These are phyloP conservation scores for Polyporus arcularius DNA, from an alignment of 768 basidiomycete species.

Conservation along the genomic window DNA sequence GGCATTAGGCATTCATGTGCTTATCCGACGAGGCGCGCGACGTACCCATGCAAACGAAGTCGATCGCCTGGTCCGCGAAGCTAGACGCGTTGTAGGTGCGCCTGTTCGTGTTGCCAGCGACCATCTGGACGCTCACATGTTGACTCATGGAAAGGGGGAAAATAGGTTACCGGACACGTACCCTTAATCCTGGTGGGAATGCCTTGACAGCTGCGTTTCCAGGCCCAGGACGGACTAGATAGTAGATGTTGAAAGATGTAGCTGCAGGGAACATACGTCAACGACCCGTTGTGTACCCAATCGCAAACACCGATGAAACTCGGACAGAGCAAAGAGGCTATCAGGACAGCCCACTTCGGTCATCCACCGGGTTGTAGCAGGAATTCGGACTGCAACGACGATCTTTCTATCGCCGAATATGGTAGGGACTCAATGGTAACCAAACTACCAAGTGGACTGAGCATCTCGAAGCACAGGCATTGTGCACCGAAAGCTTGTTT, in stretches of 20 bases:
- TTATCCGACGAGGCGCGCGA: background rate
- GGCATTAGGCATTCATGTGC: conserved; percentile 1
- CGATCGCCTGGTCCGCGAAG: conserved; percentile 35
- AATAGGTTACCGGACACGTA: background rate
- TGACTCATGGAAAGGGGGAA: background rate
- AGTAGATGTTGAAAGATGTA: conserved; percentile 25
- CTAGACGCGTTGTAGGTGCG: conserved; percentile 33
- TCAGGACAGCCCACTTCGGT: background rate
- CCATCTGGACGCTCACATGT: conserved; percentile 24
- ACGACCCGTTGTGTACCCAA: background rate
- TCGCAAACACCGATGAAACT: background rate
- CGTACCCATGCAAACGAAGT: conserved; percentile 31
- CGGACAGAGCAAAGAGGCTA: conserved; percentile 18
- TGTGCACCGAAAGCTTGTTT: too few species aligned
- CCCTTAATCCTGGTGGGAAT: conserved; percentile 27
- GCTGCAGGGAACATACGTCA: conserved; percentile 6
- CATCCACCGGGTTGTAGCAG: too few species aligned
- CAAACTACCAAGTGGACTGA: background rate
- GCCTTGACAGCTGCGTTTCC: conserved; percentile 21
- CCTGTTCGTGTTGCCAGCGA: conserved; percentile 33
- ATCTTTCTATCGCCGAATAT: too few species aligned
- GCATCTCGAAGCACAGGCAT: conserved; percentile 1
- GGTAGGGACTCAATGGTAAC: too few species aligned
- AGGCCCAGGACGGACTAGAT: conserved; percentile 22
- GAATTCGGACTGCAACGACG: too few species aligned